Evolutionary conservation across 2,329 filamentous ascomycete genomes (phyloP), one percentile per base, ranked within the genome.

Genomic region (Reticulascus tulasneorum): DNA sequence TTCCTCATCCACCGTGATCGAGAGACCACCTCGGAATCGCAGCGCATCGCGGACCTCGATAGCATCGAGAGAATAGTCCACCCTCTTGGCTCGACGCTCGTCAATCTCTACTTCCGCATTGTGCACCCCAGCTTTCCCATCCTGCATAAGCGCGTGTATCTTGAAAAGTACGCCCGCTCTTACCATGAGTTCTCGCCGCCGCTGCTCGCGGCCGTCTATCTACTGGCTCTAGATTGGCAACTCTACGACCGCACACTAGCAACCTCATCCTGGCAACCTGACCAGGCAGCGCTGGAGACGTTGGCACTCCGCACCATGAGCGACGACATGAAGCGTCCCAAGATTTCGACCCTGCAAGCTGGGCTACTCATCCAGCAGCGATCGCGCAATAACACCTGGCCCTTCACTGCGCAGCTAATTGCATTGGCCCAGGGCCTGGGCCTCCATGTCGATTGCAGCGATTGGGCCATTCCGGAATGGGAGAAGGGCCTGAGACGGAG

Each of bases 41-140:
- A 73, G 40, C 53, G 59, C 3, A 56, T 62, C 13, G 54, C 57
- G 8, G 59, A 64, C 22, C 46, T 63, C 11, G 66, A 69, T 47
- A 69, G 71, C 20, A 73, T 85, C 37, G 79, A 84, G 53, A 67
- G 70, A 19, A 65, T 78, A 24, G 77, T 86, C 5, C 71, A 72
- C 17, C 76, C 79, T 5, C 72, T 84, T 46, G 82, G 82, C 13
- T 69, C 71, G 31, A 72, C 72, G 8, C 60, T 86, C 29, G 69
- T 86, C 45, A 77, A 81, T 46, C 66, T 85, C 15, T 86, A 84
- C 61, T 85, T 85, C 52, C 64, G 73, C 18, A 72, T 77, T 24
- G 67, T 79, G 8, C 76, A 79, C 45, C 75, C 75, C 0, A 69
- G 65, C 38, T 78, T 75, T 46, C 76, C 76, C 2, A 69, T 79